Evolutionary conservation across 805 yeast species (phyloP), one percentile per base, ranked within the genome.

Genomic region (Lipomyces orientalis): DNA sequence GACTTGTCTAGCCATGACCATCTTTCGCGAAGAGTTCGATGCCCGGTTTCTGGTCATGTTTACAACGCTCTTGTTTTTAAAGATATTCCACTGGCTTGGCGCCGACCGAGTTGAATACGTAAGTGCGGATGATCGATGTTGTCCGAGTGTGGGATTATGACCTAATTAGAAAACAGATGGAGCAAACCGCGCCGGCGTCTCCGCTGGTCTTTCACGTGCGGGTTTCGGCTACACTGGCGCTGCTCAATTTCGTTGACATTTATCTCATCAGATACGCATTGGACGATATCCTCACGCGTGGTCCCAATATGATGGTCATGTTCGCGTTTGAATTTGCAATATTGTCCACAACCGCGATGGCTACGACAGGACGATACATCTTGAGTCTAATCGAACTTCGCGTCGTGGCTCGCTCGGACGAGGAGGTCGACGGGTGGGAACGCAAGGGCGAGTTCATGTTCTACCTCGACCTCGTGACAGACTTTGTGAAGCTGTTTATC

Each of bases 261-360:
- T 74, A 78, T 29, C 77, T 88, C 66, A 85, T 90, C 35, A 81
- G 81, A 60, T 78, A 84, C 33, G 84, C 90, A 72, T 83, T 88
- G 16, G 61, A 65, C 34, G 74, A 73, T 35, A 66, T 75, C 19
- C 52, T 75, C 25, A 54, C 64, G 4, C 65, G 67, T 16, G 76
- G 73, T 2, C 78, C 79, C 4, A 75, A 76, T 22, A 74, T 75
- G 79, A 71, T 86, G 90, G 22, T 90, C 54, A 82, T 89, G 62
- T 88, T 91, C 76, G 93, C 93, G 0, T 88, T 91, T 76, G 95
- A 91, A 74, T 88, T 89, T 74, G 88, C 90, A 2, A 80, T 91
- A 66, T 80, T 89, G 67, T 84, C 85, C 29, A 81, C 89, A 39
- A 88, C 87, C 58, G 76, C 86, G 33, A 72, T 87, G 16, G 79